Evolutionary conservation across 805 yeast genomes (phyloP).

Genomic region (Alloascoidea africana): DNA sequence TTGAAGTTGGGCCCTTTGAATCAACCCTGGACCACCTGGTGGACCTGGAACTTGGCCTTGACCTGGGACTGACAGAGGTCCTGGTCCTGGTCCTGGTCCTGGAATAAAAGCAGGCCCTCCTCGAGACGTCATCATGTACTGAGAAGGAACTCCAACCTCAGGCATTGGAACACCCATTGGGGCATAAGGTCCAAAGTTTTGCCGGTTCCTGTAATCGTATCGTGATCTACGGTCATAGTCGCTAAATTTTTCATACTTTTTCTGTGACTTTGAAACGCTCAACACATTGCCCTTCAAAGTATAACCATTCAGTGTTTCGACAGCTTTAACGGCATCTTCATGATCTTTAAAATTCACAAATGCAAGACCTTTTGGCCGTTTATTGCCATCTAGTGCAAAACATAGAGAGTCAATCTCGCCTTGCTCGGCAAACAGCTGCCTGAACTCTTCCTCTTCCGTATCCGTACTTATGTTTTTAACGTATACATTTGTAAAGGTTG

Average conservation of each 20-base stretch:
- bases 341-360: slow-evolving; percentile 35
- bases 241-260: slow-evolving; percentile 19
- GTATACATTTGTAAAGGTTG: slow-evolving; percentile 38
- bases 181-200: slow-evolving; percentile 12
- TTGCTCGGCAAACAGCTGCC: slow-evolving; percentile 26
- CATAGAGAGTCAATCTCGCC: slow-evolving; percentile 35
- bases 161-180: slow-evolving; percentile 2
- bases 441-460: slow-evolving; percentile 22
- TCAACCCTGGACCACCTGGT: slow-evolving; percentile 4
- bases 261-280: slow-evolving; percentile 29
- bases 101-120: slow-evolving; percentile 1
- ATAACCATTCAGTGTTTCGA: slow-evolving; percentile 30
- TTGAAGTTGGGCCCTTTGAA: slow-evolving; percentile 27
- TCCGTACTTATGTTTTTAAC: slow-evolving; percentile 32
- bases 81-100: slow-evolving; percentile 10
- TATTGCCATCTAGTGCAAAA: slow-evolving; percentile 29
- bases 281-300: slow-evolving; percentile 22
- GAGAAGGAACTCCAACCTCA: slow-evolving; percentile 2
- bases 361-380: slow-evolving; percentile 29
- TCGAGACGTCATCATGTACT: background rate
- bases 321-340: slow-evolving; percentile 31
- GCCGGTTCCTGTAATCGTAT: slow-evolving; percentile 12
- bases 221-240: slow-evolving; percentile 5
- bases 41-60: slow-evolving; percentile 3
- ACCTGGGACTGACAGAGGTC: slow-evolving; percentile 2